Base-by-base conservation (phyloP, 2,329 filamentous ascomycete species). In the Aspergillus ustus region DNA sequence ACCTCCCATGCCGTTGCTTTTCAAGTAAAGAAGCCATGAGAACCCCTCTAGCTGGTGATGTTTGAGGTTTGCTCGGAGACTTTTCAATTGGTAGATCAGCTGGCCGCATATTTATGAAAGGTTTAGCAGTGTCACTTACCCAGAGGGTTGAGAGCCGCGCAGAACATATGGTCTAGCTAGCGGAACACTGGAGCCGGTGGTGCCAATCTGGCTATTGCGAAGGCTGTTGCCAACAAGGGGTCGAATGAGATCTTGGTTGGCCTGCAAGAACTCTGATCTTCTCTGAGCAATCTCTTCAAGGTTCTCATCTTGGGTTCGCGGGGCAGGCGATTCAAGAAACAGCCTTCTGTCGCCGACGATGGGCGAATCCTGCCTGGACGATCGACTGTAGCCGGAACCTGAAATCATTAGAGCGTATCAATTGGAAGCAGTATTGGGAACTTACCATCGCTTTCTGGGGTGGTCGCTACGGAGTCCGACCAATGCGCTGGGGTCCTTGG, bases 41-140 rank as follows among this genome's bases (percentile, higher is more conserved):
- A 85, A 71, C 1, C 82, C 83, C 3, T 80, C 77, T 0, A 84
- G 68, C 61, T 84, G 83, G 51, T 85, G 83, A 3, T 81, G 77
- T 66, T 84, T 85, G 72, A 85, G 81, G 0, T 68, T 77, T 0
- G 84, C 84, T 1, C 69, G 81, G 13, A 87, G 48, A 15, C 48
- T 57, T 22, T 25, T 1, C 3, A 25, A 40, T 1, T 1, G 7
- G 2, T 43, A 46, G 20, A n/a, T 54, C 40, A 56, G 6, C 53
- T 44, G 37, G 64, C 60, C 45, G 53, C 28, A 9, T n/a, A 45
- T 4, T 13, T n/a, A 2, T 7, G 2, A 17, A 7, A 7, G 7
- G 17, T 3, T 31, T 17, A 7, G 46, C 15, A 7, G 17, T 29
- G 15, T 46, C 31, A 31, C 53, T 53, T 53, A 57, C 59, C 59